A percentile compares a stretch with the other conserved stretches of the same genome.
These are phyloP conservation scores for Bipolaris sorokiniana DNA, from an alignment of 2,329 filamentous ascomycete species.

Conservation along the genomic window DNA sequence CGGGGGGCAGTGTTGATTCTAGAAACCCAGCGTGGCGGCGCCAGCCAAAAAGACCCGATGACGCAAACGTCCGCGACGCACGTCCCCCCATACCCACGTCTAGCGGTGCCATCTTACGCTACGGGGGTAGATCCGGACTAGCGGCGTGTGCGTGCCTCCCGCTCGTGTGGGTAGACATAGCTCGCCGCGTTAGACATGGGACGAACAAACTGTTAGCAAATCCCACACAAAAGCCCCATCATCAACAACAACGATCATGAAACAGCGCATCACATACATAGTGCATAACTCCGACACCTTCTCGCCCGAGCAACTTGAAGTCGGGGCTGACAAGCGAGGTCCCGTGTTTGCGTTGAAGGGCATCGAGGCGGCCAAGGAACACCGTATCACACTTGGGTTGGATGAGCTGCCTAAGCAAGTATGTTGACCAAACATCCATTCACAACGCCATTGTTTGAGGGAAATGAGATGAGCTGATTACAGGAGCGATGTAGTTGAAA, in stretches of 20 bases:
- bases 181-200: too few species aligned
- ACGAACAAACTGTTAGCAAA: too few species aligned
- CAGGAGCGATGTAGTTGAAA: slow-evolving; percentile 57
- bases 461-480: neutral
- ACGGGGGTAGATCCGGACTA: slow-evolving; percentile 1
- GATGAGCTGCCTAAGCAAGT: slow-evolving; percentile 75
- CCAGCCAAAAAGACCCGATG: slow-evolving; percentile 10
- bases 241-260: slow-evolving; percentile 55
- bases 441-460: too few species aligned
- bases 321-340: slow-evolving; percentile 51
- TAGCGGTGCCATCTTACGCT: neutral
- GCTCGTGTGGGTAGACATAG: too few species aligned
- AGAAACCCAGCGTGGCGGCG: slow-evolving; percentile 13
- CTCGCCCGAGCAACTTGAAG: slow-evolving; percentile 66
- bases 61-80: slow-evolving; percentile 5
- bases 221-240: slow-evolving; percentile 1
- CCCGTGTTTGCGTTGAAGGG: slow-evolving; percentile 61
- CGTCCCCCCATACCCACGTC: neutral
- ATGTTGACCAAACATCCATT: too few species aligned
- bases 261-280: slow-evolving; percentile 77
- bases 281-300: slow-evolving; percentile 70
- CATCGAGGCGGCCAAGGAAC: slow-evolving; percentile 74
- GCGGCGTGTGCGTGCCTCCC: neutral
- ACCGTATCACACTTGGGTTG: slow-evolving; percentile 74
- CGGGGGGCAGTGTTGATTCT: slow-evolving; percentile 21